Evolutionary conservation across 148 eudicot species (phyloP).

Genomic region (Heliamphora exappendiculata): DNA sequence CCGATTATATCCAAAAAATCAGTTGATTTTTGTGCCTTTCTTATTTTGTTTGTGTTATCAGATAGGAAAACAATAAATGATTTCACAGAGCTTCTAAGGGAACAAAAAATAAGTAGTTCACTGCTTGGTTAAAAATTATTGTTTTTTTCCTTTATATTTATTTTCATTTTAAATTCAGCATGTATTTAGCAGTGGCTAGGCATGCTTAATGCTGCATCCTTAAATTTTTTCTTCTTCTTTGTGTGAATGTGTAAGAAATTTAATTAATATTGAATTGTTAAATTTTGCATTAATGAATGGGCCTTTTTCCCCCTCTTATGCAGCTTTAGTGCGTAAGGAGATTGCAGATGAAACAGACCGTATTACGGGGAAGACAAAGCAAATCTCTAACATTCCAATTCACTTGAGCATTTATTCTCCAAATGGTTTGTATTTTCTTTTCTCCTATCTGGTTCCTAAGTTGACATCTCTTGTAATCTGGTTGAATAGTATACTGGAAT

Average conservation of each 20-base stretch:
- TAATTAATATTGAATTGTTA: background rate
- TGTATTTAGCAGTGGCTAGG: background rate
- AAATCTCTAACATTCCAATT: conserved; percentile 90
- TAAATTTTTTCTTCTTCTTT: background rate
- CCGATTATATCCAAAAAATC: background rate
- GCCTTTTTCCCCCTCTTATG: conserved; percentile 18
- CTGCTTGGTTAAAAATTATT: background rate
- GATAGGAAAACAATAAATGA: background rate
- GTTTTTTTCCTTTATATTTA: background rate
- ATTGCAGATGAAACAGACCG: conserved; percentile 96
- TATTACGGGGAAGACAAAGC: conserved; percentile 81
- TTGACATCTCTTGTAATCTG: background rate
- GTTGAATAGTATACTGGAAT: background rate
- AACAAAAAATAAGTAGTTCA: background rate
- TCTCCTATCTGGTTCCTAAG: background rate
- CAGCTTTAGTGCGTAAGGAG: conserved; percentile 95
- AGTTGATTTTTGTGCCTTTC: background rate
- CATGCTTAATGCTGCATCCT: background rate
- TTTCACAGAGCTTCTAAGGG: background rate
- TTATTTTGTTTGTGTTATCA: background rate
- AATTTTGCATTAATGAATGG: background rate
- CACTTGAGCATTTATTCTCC: conserved; percentile 97
- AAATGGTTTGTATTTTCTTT: conserved; percentile 46
- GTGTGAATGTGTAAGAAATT: background rate
- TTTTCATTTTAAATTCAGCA: background rate